These are phyloP conservation scores for Earliella scabrosa DNA, from an alignment of 1,284 basidiomycete species.

Conservation along the genomic window DNA sequence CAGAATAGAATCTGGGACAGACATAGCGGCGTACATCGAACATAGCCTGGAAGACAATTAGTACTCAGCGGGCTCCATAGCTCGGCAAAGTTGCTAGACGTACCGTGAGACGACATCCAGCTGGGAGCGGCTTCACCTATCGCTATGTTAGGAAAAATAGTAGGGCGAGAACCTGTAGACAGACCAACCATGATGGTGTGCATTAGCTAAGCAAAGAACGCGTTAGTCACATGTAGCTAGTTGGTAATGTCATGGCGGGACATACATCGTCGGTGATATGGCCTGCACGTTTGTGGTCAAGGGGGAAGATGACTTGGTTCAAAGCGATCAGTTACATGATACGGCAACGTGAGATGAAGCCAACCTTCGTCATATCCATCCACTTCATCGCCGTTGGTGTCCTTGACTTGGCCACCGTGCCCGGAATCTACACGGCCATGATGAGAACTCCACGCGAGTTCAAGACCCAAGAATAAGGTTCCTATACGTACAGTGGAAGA, in stretches of 20 bases:
- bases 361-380: slow-evolving; percentile 64
- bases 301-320: slow-evolving; percentile 77
- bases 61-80: no score
- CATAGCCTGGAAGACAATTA: slow-evolving; percentile 29
- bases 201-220: slow-evolving; percentile 48
- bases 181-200: slow-evolving; percentile 51
- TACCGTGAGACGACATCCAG: neutral
- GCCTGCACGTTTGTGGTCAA: slow-evolving; percentile 73
- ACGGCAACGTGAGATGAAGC: neutral
- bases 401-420: slow-evolving; percentile 84
- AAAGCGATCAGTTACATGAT: neutral
- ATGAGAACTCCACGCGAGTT: no score
- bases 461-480: no score
- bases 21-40: slow-evolving; percentile 60
- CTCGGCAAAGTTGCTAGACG: no score
- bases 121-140: neutral
- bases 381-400: slow-evolving; percentile 70
- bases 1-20: neutral
- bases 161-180: neutral
- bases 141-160: neutral
- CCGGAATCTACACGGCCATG: slow-evolving; percentile 58
- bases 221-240: no score
- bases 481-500: slow-evolving; percentile 91
- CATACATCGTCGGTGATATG: slow-evolving; percentile 87
- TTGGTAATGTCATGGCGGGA: slow-evolving; percentile 13